Conservation (phyloP, 1,284 basidiomycete genomes). For the Sanguinoderma infundibulare region DNA sequence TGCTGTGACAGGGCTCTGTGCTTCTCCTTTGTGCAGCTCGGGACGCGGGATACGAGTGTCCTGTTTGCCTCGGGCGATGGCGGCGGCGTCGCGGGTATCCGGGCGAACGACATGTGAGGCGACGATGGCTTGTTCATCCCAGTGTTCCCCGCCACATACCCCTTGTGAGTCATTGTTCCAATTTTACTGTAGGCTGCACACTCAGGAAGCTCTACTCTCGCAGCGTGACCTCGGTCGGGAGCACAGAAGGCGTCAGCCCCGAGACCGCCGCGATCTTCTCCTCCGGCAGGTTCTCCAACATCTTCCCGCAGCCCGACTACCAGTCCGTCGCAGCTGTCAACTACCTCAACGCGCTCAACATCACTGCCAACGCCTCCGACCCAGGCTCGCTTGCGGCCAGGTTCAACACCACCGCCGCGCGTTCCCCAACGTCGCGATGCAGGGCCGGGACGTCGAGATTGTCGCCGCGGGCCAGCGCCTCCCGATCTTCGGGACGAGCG, state of each 20-base stretch:
- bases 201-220: constrained; percentile 31
- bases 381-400: constrained; percentile 11
- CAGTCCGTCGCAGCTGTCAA: constrained; percentile 38
- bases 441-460: constrained; percentile 49
- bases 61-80: constrained; percentile 67
- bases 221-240: constrained; percentile 63
- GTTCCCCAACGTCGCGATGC: constrained; percentile 30
- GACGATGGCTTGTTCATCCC: constrained; percentile 59
- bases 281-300: constrained; percentile 50
- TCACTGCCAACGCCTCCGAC: constrained; percentile 16
- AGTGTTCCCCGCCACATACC: constrained; percentile 56
- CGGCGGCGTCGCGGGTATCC: constrained; percentile 61
- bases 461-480: constrained; percentile 47
- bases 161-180: constrained; percentile 20
- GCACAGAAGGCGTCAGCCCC: constrained; percentile 46
- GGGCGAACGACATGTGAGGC: constrained; percentile 55
- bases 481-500: constrained; percentile 62
- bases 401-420: constrained; percentile 28
- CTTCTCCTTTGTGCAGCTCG: constrained; percentile 64
- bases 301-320: constrained; percentile 43
- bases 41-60: constrained; percentile 61
- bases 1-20: constrained; percentile 44
- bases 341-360: constrained; percentile 30
- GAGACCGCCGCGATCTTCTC: constrained; percentile 51
- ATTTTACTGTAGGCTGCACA: too few species aligned